Evolutionary conservation across 225 moss, liverwort and hornwort species (phyloP), one percentile per base, ranked within the genome.

Genomic region (Marchantia paleacea): DNA sequence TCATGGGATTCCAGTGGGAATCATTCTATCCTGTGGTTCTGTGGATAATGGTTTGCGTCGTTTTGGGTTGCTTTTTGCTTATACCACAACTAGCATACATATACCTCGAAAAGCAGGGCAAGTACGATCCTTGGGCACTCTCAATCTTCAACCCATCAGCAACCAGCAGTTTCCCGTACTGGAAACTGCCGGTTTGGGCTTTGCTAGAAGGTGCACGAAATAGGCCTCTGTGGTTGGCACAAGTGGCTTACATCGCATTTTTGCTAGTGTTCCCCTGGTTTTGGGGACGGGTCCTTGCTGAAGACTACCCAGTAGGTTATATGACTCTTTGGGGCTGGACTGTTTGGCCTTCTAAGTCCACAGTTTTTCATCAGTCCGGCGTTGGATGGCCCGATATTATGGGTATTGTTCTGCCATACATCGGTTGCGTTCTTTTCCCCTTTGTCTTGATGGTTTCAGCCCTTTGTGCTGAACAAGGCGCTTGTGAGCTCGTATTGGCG

Each of bases 181-280:
- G 86, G 11, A 87, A 88, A 79, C 78, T 94, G 69, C 97, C 97
- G 24, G 65, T 86, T 11, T 97, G 93, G 95, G 93, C 89, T 54
- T 77, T 93, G 80, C 49, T 97, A 30, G 95, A 95, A 87, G 93
- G 90, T 16, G 92, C 91, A 49, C 86, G 91, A 66, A 90, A 90
- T 64, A 86, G 52, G 28, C 78, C 64, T 84, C 72, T 95, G 1
- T 97, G 97, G 95, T 78, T 76, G 75, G 84, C 83, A 70, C 85
- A 90, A 85, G 77, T 93, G 31, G 72, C 75, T 10, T 93, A 91
- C 70, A 64, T 91, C 77, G 20, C 75, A 15, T 86, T 64, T 80
- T 81, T 97, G 70, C 82, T 90, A 19, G 10, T 90, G 9, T 92
- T 95, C 55, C 97, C 97, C n/a, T 97, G 97, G 97, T 95, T 95